Evolutionary conservation across 768 basidiomycete species (phyloP), one percentile per base, ranked within the genome.

Genomic region (Candolleomyces aberdarensis): DNA sequence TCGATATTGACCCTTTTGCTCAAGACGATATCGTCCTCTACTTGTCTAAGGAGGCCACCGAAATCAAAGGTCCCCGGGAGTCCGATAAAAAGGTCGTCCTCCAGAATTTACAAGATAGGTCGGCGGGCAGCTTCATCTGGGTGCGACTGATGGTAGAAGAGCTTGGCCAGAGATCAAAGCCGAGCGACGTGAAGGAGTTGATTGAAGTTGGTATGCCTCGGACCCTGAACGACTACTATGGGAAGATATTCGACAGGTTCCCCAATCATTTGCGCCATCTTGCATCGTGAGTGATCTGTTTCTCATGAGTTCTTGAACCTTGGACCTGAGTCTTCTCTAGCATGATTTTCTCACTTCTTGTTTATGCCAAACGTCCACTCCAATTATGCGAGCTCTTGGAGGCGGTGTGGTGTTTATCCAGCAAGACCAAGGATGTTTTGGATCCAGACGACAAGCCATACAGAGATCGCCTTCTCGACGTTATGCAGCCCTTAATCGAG

Each of bases 1-100:
- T 67, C 46, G 61, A 69, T 43, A 64, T 68, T 15, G 55, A 48
- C 40, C 59, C 51, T 17, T 32, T 29, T 36, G 51, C 59, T 9
- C 43, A 17, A 11, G 44, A 46, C 44, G 44, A 46, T 14, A 46
- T 46, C 44, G 44, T 11, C 6, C 19, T 46, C 5, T 46, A 46
- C 19, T 17, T 46, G 44, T 6, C 15, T 5, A 17, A 46, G 44
- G 15, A 6, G 6, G 44, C 14, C 15, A 8, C 8, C 44, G 19
- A 17, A 7, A 1, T 46, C 1, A 6, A 46, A 46, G 44, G 44
- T 14, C 44, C 44, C 19, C 6, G 7, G 6, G 44, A 46, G 14
- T 46, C 44, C 19, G 44, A 17, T 46, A 9, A 46, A 46, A 17
- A 20, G 17, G 7, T 17, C 44, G 1, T 46, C 19, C 19, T 46